Percentiles rank a stretch among this genome's conserved stretches.
Evolutionary conservation across 1,284 basidiomycete genomes (phyloP).

Genomic region (Malassezia japonica): DNA sequence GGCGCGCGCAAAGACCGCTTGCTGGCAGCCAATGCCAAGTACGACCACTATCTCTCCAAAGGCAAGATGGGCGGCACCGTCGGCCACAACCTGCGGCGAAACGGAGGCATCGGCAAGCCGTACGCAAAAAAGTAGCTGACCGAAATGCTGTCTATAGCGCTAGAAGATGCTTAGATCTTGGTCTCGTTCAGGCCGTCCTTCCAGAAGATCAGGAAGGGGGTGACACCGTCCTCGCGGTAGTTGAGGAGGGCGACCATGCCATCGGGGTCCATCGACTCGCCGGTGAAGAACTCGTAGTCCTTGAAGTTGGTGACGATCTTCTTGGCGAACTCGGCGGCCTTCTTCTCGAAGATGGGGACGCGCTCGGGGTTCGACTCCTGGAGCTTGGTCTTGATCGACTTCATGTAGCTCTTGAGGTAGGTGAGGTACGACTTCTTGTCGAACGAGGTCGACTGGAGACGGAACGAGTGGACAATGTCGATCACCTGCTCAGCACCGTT

Average conservation of each 20-base stretch:
- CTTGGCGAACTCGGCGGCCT: slow-evolving; percentile 54
- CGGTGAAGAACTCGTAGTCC: slow-evolving; percentile 75
- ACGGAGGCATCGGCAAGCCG: slow-evolving; percentile 21
- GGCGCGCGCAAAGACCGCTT: slow-evolving; percentile 42
- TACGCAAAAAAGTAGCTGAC: slow-evolving; percentile 20
- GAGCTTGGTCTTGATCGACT: slow-evolving; percentile 58
- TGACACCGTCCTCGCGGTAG: slow-evolving; percentile 56
- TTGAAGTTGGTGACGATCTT: slow-evolving; percentile 84
- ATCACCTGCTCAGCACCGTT: slow-evolving; percentile 67
- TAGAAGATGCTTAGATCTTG: slow-evolving; percentile 35
- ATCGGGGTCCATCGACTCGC: slow-evolving; percentile 58
- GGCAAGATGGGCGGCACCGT: slow-evolving; percentile 44
- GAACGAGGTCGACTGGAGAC: slow-evolving; percentile 70
- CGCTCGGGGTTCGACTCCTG: slow-evolving; percentile 58
- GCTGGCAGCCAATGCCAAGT: slow-evolving; percentile 32
- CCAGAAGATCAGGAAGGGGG: slow-evolving; percentile 57
- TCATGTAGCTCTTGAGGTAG: slow-evolving; percentile 84
- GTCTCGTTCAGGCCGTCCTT: slow-evolving; percentile 46
- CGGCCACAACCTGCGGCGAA: slow-evolving; percentile 29
- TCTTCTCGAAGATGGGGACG: slow-evolving; percentile 73
- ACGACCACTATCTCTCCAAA: slow-evolving; percentile 28
- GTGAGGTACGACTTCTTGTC: slow-evolving; percentile 83
- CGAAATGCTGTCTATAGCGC: neutral
- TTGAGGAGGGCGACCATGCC: slow-evolving; percentile 49
- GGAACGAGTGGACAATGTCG: slow-evolving; percentile 87